Percentiles rank a stretch among this genome's conserved stretches.
These are phyloP conservation scores for Solanum rostratum DNA, from an alignment of 257 asterid genomes.

Conservation along the genomic window DNA sequence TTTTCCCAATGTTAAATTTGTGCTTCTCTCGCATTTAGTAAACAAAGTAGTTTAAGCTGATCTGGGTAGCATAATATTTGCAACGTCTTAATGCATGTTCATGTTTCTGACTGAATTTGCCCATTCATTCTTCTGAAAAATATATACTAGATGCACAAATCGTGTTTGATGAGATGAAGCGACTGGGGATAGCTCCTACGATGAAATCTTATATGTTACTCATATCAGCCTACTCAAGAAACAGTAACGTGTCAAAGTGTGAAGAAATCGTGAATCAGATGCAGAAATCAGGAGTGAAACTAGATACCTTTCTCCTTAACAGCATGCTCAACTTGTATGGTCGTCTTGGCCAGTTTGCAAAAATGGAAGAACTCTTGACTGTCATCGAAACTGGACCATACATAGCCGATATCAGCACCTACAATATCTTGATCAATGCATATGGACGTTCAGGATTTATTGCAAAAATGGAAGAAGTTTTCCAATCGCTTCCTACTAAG, in stretches of 20 bases:
- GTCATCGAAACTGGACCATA: slow-evolving; percentile 42
- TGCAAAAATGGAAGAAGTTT: slow-evolving; percentile 64
- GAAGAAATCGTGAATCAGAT: slow-evolving; percentile 54
- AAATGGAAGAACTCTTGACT: slow-evolving; percentile 56
- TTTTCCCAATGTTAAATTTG: background rate
- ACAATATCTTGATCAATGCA: slow-evolving; percentile 60
- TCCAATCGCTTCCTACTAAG: slow-evolving; percentile 30
- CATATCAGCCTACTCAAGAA: slow-evolving; percentile 62
- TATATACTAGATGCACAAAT: slow-evolving; percentile 48
- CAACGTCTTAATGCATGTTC: background rate
- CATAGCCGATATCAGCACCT: slow-evolving; percentile 60
- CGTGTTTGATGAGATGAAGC: slow-evolving; percentile 66
- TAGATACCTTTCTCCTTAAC: slow-evolving; percentile 60
- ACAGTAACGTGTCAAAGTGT: slow-evolving; percentile 43
- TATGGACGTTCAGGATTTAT: slow-evolving; percentile 69
- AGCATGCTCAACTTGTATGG: slow-evolving; percentile 77
- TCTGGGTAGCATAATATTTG: background rate
- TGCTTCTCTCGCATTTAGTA: background rate
- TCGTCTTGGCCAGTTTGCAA: slow-evolving; percentile 54
- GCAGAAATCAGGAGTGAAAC: slow-evolving; percentile 41
- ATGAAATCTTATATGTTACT: slow-evolving; percentile 82
- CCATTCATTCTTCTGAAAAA: background rate
- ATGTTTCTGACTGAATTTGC: background rate
- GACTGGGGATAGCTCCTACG: slow-evolving; percentile 58
- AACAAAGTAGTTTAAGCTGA: background rate